These are phyloP conservation scores for Neopestalotiopsis clavispora DNA, from an alignment of 2,329 filamentous ascomycete genomes.

Conservation along the genomic window DNA sequence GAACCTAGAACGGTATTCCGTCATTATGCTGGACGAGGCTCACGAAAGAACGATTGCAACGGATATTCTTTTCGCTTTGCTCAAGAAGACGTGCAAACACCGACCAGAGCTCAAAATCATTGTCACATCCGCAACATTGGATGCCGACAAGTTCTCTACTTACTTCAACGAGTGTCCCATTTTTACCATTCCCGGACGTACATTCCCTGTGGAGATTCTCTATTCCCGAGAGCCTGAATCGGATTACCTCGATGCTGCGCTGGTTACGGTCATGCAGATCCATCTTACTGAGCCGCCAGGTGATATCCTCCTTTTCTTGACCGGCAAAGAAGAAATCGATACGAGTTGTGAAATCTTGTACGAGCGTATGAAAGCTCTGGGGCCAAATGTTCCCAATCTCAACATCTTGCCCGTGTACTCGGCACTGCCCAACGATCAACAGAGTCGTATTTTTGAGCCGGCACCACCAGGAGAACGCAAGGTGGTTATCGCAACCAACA, in stretches of 20 bases:
- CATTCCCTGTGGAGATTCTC: conserved; percentile 93
- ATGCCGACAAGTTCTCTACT: conserved; percentile 95
- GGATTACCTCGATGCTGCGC: conserved; percentile 90
- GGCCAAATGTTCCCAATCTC: conserved; percentile 87
- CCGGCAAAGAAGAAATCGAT: conserved; percentile 97
- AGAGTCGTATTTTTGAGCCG: conserved; percentile 92
- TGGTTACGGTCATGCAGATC: conserved; percentile 99
- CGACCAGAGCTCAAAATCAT: conserved; percentile 91
- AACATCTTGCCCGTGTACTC: conserved; percentile 97
- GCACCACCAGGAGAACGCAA: conserved; percentile 86
- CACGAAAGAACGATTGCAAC: conserved; percentile 97
- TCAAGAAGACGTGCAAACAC: conserved; percentile 91
- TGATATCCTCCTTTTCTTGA: conserved; percentile 96
- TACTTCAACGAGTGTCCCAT: conserved; percentile 98
- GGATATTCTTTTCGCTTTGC: conserved; percentile 89
- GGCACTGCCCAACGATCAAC: conserved; percentile 89
- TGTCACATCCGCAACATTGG: conserved; percentile 93
- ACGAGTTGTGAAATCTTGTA: conserved; percentile 90
- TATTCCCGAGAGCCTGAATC: conserved; percentile 95
- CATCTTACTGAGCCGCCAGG: conserved; percentile 90
- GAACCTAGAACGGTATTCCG: conserved; percentile 86
- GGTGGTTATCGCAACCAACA: conserved; percentile 97
- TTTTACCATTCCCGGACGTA: conserved; percentile 93
- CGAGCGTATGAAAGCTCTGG: conserved; percentile 95
- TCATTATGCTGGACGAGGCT: conserved; percentile 97